Conservation (phyloP, 2,329 filamentous ascomycete species). For the Claviceps lovelessii region DNA sequence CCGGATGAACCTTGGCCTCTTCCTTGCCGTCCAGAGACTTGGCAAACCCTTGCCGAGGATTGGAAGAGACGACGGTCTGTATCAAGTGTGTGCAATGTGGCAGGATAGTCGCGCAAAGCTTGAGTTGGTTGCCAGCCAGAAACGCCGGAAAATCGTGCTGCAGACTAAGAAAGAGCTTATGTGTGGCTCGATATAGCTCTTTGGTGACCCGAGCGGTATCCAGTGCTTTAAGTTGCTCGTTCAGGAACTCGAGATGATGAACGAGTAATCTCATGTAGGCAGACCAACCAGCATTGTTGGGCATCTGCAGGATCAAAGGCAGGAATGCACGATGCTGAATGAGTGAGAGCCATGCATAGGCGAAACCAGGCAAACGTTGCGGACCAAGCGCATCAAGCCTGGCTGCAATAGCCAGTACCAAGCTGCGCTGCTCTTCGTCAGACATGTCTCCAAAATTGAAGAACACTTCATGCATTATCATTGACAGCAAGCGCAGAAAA, state of each 20-base stretch:
- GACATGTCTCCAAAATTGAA: slow-evolving; percentile 41
- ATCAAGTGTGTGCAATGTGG: slow-evolving; percentile 74
- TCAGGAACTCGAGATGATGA: slow-evolving; percentile 57
- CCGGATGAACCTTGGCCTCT: slow-evolving; percentile 55
- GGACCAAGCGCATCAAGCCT: slow-evolving; percentile 65
- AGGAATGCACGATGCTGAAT: slow-evolving; percentile 77
- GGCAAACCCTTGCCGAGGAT: slow-evolving; percentile 48
- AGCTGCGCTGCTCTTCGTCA: slow-evolving; percentile 49
- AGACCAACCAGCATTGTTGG: slow-evolving; percentile 59
- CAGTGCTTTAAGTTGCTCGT: slow-evolving; percentile 63
- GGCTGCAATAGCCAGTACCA: slow-evolving; percentile 57
- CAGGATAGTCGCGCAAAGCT: slow-evolving; percentile 68
- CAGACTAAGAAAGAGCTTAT: slow-evolving; percentile 71
- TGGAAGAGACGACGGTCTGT: slow-evolving; percentile 76
- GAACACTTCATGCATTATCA: slow-evolving; percentile 63
- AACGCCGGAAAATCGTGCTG: slow-evolving; percentile 95
- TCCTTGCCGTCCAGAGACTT: slow-evolving; percentile 61
- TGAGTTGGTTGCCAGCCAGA: slow-evolving; percentile 71
- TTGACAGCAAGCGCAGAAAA: slow-evolving; percentile 80
- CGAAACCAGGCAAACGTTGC: slow-evolving; percentile 62
- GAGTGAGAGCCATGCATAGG: slow-evolving; percentile 71
- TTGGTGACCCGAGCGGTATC: slow-evolving; percentile 57
- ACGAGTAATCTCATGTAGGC: slow-evolving; percentile 60
- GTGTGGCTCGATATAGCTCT: slow-evolving; percentile 69
- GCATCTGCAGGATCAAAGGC: slow-evolving; percentile 57